These are phyloP conservation scores for Leptographium lundbergii DNA, from an alignment of 2,329 filamentous ascomycete species.

Conservation along the genomic window DNA sequence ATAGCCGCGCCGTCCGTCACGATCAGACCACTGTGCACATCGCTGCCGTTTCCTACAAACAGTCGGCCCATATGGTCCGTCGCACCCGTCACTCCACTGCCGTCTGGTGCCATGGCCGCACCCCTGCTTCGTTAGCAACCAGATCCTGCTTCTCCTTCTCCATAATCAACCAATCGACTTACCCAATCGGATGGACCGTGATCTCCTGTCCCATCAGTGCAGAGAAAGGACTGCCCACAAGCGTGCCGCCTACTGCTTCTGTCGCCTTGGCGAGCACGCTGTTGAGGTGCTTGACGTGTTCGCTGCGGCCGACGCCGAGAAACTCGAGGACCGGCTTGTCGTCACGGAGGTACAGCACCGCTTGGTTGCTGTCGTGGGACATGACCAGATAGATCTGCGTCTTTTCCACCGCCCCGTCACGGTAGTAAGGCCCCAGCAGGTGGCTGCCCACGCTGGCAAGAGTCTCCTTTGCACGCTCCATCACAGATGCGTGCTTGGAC, in stretches of 20 bases:
- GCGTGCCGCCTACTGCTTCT: conserved; percentile 43
- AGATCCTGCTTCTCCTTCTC: not conserved
- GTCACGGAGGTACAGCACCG: conserved; percentile 42
- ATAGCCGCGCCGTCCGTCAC: conserved; percentile 50
- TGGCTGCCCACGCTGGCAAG: conserved; percentile 37
- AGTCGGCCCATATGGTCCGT: conserved; percentile 50
- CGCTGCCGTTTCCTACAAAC: conserved; percentile 36
- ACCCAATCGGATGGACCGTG: conserved; percentile 55
- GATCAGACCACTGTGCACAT: conserved; percentile 44
- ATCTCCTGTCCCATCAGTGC: conserved; percentile 43
- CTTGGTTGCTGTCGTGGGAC: conserved; percentile 54
- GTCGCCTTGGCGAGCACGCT: conserved; percentile 40
- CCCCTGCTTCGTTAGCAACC: conserved; percentile 22
- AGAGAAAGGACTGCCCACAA: conserved; percentile 46
- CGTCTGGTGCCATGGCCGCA: conserved; percentile 48
- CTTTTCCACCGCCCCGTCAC: conserved; percentile 40
- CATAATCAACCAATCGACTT: conserved; percentile 13
- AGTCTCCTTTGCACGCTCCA: conserved; percentile 30
- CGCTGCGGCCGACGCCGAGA: conserved; percentile 41
- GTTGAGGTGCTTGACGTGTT: conserved; percentile 41
- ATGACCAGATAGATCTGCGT: conserved; percentile 55
- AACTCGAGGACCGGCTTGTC: conserved; percentile 49
- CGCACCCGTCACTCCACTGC: conserved; percentile 42
- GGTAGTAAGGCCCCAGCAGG: conserved; percentile 46
- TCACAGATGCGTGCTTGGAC: conserved; percentile 24